These are phyloP conservation scores for Leccinum pellstonianum DNA, from an alignment of 768 basidiomycete species.

Conservation along the genomic window DNA sequence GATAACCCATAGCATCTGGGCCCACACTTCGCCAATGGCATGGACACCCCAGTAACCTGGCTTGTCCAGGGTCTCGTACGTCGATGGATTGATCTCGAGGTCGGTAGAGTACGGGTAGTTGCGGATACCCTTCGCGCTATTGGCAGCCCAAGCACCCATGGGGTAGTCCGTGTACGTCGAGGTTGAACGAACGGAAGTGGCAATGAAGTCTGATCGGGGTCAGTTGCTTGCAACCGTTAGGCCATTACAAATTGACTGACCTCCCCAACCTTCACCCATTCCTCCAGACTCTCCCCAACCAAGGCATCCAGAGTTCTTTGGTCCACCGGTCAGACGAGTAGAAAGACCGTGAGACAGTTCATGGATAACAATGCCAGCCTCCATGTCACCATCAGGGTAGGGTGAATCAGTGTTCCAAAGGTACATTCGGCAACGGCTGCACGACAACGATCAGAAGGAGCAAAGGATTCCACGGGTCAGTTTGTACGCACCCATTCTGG, in stretches of 20 bases:
- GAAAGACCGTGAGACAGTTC: too few species aligned
- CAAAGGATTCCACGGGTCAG: not conserved
- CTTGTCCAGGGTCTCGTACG: slow-evolving; percentile 93
- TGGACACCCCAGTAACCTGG: slow-evolving; percentile 94
- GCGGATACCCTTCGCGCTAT: slow-evolving; percentile 71
- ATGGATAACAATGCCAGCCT: too few species aligned
- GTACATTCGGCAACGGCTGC: too few species aligned
- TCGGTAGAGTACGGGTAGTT: slow-evolving; percentile 88
- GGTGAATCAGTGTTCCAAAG: too few species aligned
- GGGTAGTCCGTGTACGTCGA: slow-evolving; percentile 71
- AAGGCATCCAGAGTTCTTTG: slow-evolving; percentile 1
- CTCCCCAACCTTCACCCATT: too few species aligned
- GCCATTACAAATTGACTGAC: too few species aligned
- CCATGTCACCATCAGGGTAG: too few species aligned
- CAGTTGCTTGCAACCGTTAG: not conserved
- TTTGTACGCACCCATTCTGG: slow-evolving; percentile 57
- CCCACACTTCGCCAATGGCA: slow-evolving; percentile 95
- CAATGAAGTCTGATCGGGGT: slow-evolving; percentile 62
- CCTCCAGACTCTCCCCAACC: too few species aligned
- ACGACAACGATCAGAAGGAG: not conserved
- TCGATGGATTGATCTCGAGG: slow-evolving; percentile 77
- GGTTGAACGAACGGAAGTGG: slow-evolving; percentile 81
- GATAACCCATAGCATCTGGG: slow-evolving; percentile 83
- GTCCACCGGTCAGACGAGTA: too few species aligned
- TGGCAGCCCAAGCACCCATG: slow-evolving; percentile 97